These are phyloP conservation scores for Tetragonia tetragonoides DNA, from an alignment of 148 eudicot genomes.

Conservation along the genomic window DNA sequence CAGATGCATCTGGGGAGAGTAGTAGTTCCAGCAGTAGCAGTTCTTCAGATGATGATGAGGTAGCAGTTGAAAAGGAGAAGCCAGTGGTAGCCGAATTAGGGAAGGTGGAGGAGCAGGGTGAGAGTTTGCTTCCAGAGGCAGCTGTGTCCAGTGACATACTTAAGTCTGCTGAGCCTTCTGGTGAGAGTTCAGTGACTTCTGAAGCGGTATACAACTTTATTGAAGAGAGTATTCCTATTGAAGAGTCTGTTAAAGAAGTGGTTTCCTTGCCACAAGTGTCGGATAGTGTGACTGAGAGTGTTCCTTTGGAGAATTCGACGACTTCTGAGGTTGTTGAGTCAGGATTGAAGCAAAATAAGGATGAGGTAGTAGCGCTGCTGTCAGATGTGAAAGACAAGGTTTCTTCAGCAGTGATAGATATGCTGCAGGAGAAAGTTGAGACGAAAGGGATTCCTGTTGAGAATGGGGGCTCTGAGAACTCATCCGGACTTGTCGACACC, in stretches of 20 bases:
- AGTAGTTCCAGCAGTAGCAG: constrained; percentile 28
- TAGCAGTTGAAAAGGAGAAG: constrained; percentile 29
- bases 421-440: constrained; percentile 25
- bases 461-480: constrained; percentile 11
- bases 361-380: constrained; percentile 17
- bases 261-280: constrained; percentile 26
- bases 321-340: constrained; percentile 26
- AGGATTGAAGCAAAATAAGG: constrained; percentile 27
- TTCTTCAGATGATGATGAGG: constrained; percentile 33
- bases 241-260: constrained; percentile 48
- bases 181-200: constrained; percentile 6
- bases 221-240: constrained; percentile 37
- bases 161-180: constrained; percentile 10
- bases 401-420: constrained; percentile 18
- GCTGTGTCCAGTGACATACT: neutral
- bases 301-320: constrained; percentile 18
- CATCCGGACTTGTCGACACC: constrained; percentile 13
- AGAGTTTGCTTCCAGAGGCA: neutral
- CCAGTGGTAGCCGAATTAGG: constrained; percentile 4
- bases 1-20: neutral
- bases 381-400: constrained; percentile 26
- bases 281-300: constrained; percentile 26
- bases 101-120: constrained; percentile 8
- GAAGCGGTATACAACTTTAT: neutral
- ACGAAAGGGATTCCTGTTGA: constrained; percentile 21